These are phyloP conservation scores for Cicer chorassanicum DNA, from an alignment of 306 rosid genomes.

Conservation along the genomic window DNA sequence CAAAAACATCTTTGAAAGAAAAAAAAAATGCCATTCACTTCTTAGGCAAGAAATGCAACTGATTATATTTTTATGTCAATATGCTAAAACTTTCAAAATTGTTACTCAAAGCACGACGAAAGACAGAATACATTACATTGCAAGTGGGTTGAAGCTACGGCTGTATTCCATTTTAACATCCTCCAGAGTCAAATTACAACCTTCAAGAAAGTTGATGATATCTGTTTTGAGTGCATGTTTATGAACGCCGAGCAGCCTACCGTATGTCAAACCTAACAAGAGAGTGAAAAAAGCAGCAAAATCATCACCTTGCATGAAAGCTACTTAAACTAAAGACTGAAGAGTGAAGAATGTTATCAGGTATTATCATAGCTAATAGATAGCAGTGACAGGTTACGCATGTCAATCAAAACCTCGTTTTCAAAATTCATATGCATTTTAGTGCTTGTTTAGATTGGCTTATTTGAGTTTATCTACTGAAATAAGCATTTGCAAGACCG, in stretches of 20 bases:
- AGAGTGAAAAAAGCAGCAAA: slow-evolving; percentile 29
- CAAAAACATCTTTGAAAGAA: neutral
- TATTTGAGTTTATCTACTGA: too few species aligned
- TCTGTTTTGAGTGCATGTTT: slow-evolving; percentile 73
- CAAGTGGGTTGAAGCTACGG: slow-evolving; percentile 47
- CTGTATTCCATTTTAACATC: slow-evolving; percentile 77
- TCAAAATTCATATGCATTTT: slow-evolving; percentile 20
- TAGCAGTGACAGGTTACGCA: neutral
- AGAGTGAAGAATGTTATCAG: slow-evolving; percentile 7
- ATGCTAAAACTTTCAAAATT: slow-evolving; percentile 29
- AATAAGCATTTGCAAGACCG: too few species aligned
- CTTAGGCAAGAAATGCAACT: slow-evolving; percentile 2
- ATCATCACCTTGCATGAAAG: slow-evolving; percentile 22
- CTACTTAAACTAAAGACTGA: slow-evolving; percentile 25
- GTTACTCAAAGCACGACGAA: slow-evolving; percentile 12
- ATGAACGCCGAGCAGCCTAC: slow-evolving; percentile 51
- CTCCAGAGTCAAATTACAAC: slow-evolving; percentile 66
- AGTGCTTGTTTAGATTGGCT: too few species aligned
- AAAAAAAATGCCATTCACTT: neutral
- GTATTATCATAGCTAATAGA: neutral
- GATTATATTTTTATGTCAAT: slow-evolving; percentile 7
- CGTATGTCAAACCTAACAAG: slow-evolving; percentile 59
- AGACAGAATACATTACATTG: slow-evolving; percentile 61
- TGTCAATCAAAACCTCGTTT: slow-evolving; percentile 20
- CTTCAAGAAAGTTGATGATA: slow-evolving; percentile 66